Evolutionary conservation across 306 rosid species (phyloP).

Genomic region (Abrus precatorius): DNA sequence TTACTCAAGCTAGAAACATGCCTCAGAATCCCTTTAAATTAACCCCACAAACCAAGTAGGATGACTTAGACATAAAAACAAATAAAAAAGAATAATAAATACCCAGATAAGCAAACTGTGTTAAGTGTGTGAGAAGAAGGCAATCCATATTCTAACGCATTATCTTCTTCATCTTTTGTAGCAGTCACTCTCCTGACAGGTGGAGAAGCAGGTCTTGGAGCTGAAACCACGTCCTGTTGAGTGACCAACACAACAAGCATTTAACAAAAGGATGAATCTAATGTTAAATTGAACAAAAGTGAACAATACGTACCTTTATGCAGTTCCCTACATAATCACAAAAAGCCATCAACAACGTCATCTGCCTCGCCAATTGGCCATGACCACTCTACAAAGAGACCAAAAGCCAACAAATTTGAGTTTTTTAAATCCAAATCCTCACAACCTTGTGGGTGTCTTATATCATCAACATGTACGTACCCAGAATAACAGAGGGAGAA

Average conservation of each 20-base stretch:
- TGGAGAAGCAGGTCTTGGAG: slow-evolving; percentile 94
- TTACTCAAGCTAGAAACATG: slow-evolving; percentile 10
- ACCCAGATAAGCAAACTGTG: slow-evolving; percentile 97
- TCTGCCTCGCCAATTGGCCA: slow-evolving; percentile 96
- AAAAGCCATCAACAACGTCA: slow-evolving; percentile 94
- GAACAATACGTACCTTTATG: slow-evolving; percentile 66
- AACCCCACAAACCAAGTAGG: slow-evolving; percentile 4
- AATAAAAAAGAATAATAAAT: slow-evolving; percentile 39
- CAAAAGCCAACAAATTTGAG: slow-evolving; percentile 33
- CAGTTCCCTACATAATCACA: slow-evolving; percentile 91
- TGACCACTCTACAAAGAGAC: slow-evolving; percentile 81
- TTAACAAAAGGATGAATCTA: slow-evolving; percentile 19
- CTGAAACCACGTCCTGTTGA: slow-evolving; percentile 87
- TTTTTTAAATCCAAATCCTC: neutral
- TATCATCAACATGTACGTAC: slow-evolving; percentile 49
- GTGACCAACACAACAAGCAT: slow-evolving; percentile 34
- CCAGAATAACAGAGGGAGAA: slow-evolving; percentile 96
- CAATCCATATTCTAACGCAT: slow-evolving; percentile 93
- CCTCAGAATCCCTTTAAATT: slow-evolving; percentile 33
- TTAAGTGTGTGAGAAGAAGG: slow-evolving; percentile 98
- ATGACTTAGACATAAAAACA: slow-evolving; percentile 32
- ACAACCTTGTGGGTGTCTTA: neutral
- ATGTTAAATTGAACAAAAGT: slow-evolving; percentile 22
- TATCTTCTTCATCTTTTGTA: slow-evolving; percentile 93
- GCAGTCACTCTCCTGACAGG: slow-evolving; percentile 88